These are phyloP conservation scores for Paramecium sexaurelia DNA, from an alignment of 73 alveolate species.

Conservation along the genomic window DNA sequence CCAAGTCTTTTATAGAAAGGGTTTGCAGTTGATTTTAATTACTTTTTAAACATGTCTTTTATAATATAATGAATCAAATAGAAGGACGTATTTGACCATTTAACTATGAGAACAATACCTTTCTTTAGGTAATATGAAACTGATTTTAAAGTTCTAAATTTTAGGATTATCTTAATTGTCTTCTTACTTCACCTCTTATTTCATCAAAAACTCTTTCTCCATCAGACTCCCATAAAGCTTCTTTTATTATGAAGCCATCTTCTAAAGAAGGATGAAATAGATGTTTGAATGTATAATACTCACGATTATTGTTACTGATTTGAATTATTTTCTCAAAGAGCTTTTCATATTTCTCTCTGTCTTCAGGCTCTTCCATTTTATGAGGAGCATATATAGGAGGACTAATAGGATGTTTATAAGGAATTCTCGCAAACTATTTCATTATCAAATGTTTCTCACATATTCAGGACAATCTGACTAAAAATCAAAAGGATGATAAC, in stretches of 20 bases:
- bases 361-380: neutral
- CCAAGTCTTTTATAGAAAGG: neutral
- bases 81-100: neutral
- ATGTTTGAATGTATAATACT: neutral
- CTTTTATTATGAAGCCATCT: neutral
- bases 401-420: neutral
- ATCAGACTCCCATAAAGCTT: neutral
- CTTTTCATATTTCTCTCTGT: neutral
- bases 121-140: neutral
- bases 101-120: neutral
- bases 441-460: neutral
- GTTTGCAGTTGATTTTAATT: neutral
- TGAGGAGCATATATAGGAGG: neutral
- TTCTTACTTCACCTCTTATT: neutral
- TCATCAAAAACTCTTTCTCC: neutral
- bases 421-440: neutral
- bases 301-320: neutral
- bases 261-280: neutral
- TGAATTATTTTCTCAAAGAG: neutral
- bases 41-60: neutral
- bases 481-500: neutral
- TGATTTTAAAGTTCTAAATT: neutral
- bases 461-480: neutral
- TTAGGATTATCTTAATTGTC: neutral
- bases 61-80: neutral